These are phyloP conservation scores for Barnettozyma californica DNA, from an alignment of 805 yeast genomes.

Conservation along the genomic window DNA sequence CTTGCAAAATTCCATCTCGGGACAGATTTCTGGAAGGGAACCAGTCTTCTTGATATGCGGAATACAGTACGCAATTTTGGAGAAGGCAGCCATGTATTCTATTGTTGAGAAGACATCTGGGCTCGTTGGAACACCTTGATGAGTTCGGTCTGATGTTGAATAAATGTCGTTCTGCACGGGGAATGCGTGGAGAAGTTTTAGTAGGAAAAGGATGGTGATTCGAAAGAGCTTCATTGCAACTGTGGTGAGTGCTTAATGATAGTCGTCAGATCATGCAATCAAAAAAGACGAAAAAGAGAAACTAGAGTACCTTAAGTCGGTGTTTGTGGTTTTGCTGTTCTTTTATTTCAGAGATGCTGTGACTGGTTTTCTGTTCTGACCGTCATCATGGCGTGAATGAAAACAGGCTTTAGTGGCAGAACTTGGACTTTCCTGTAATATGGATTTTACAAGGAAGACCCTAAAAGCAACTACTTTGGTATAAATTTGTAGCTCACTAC, in stretches of 20 bases:
- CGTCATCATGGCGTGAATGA: no score
- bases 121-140: background rate
- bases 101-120: background rate
- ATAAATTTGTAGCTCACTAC: no score
- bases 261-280: no score
- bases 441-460: no score
- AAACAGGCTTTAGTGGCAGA: no score
- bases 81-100: conserved; percentile 10
- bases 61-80: conserved; percentile 20
- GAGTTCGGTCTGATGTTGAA: background rate
- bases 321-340: no score
- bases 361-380: no score
- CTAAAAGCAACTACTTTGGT: no score
- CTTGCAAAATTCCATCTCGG: conserved; percentile 10
- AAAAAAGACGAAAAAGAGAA: no score
- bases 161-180: background rate
- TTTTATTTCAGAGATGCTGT: no score
- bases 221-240: background rate
- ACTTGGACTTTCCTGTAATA: no score
- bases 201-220: background rate
- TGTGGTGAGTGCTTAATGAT: background rate
- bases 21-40: conserved; percentile 11
- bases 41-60: conserved; percentile 9
- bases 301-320: no score
- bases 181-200: background rate